Base-by-base conservation (phyloP, 441 rosid genomes). In the Euphorbia corollata region DNA sequence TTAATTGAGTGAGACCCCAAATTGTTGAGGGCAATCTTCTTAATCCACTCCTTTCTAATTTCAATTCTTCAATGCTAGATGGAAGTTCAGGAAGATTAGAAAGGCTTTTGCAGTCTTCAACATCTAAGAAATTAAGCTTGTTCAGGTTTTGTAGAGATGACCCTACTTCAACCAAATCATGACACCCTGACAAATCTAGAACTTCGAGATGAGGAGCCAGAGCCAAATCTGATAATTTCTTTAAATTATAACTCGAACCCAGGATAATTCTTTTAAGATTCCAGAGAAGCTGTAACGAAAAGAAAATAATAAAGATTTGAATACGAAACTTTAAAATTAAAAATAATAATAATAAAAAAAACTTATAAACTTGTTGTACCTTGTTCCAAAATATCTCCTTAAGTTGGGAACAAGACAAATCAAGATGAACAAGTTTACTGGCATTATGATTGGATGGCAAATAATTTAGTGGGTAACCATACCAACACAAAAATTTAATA, bases 371-470 rank as follows among this genome's bases (percentile, higher is more conserved):
- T 27, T 20, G 38, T 27, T 20, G 38, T 62, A 2, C 45, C 47
- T 15, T 8, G 1, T 11, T 20, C 20, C 27, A 51, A 51, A 45
- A 3, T 5, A 48, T 15, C 15, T 63, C 2, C 6, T 24, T 10
- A 6, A 63, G 6, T 8, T 27, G 7, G 67, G 56, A 45, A 0
- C 8, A 3, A 8, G 22, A 15, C 68, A 82, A 55, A n/a, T 61
- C 38, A 7, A 76, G 62, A n/a, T 70, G 65, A 47, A 75, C 73
- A 36, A 74, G 64, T 18, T 68, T 2, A 0, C 24, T 16, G 12
- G 65, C n/a, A 11, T 3, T 48, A 32, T 8, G 27, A 12, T 50
- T 45, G 5, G 20, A 48, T 1, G 73, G 81, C 61, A 79, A 45
- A 23, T 45, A 69, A 15, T 56, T 69, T 27, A 27, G 32, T 27